Evolutionary conservation across 257 asterid genomes (phyloP), one percentile per base, ranked within the genome.

Genomic region (Catharanthus roseus): DNA sequence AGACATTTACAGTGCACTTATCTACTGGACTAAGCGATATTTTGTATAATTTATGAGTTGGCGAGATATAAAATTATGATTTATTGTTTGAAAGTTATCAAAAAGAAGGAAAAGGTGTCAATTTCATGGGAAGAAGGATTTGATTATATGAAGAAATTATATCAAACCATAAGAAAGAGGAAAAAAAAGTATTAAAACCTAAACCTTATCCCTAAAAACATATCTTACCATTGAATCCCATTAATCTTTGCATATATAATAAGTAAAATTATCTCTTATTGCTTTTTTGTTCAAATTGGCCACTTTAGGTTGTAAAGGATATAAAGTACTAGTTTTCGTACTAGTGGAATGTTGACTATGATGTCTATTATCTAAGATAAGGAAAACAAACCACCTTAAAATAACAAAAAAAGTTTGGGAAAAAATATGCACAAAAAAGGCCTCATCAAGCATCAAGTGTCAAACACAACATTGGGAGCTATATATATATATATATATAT

Each of bases 301-400:
- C 67, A 69, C 72, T 75, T 39, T 24, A 13, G 67, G 67, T 50
- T 49, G 54, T 39, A 69, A 60, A 41, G 56, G 69, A 67, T 47
- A 69, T 34, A 50, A 65, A 24, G 70, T 42, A 41, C 66, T 49
- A 28, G 24, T 50, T 11, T 16, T 38, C 39, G 70, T 61, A 51
- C 47, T 49, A 53, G 58, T 68, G 66, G 79, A 72, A 69, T 75
- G 72, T 65, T 65, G 65, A 65, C 67, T 53, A 18, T 24, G 63
- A 66, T 28, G 6, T n/a, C 39, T 53, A 21, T 44, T 39, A 21
- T 21, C 10, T 24, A 3, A 39, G 29, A 24, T 13, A 33, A 31
- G 8, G 26, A 31, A 31, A 47, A 21, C 58, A 18, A 34, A 69
- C 2, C 3, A 50, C 3, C 50, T 69, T 36, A 21, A 61, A 34